Base-by-base conservation (phyloP, 169 alveolate genomes). In the Fabrea salina region DNA sequence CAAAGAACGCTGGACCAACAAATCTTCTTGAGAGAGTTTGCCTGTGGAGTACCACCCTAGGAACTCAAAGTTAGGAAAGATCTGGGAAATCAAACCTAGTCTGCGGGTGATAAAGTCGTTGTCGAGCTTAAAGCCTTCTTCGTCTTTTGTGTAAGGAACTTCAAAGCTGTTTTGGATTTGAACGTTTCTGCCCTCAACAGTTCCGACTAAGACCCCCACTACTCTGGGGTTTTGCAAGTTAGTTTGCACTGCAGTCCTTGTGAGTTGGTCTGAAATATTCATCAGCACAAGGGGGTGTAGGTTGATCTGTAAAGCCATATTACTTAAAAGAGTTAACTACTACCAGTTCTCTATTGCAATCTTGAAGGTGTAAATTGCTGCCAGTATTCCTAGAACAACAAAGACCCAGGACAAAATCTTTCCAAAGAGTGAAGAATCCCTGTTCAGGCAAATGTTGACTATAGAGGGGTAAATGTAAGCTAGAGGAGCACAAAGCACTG, bases 41-140 rank as follows among this genome's bases (percentile, higher is more conserved):
- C 80, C 85, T 19, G 88, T 66, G 0, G 90, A 61, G 70, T 88
- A 88, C 94, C 94, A 88, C 8, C 94, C 94, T 32, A 88, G 30
- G 61, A 85, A 80, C 37, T 88, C 94, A 37, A 82, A 80, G 5
- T 78, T 86, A 8, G 89, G 89, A 88, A 86, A 89, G 30, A 86
- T 59, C 47, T 89, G 72, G 27, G 41, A 43, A 66, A 77, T 75
- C 50, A 80, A 47, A 1, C 80, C 83, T 2, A 86, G 59, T 49
- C 91, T 79, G 13, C 37, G 32, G 8, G 35, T 43, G 4, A 56
- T 39, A 67, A 83, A 67, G 25, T 72, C 86, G 0, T 30, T 79
- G 66, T 86, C 87, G 64, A 83, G 53, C 37, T 72, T 78, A 1
- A 25, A 78, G 43, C 68, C 82, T 25, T 58, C 82, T 25, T 64